Evolutionary conservation across 352 stramenopile species (phyloP), one percentile per base, ranked within the genome.

Genomic region (Aphanomyces cochlioides): DNA sequence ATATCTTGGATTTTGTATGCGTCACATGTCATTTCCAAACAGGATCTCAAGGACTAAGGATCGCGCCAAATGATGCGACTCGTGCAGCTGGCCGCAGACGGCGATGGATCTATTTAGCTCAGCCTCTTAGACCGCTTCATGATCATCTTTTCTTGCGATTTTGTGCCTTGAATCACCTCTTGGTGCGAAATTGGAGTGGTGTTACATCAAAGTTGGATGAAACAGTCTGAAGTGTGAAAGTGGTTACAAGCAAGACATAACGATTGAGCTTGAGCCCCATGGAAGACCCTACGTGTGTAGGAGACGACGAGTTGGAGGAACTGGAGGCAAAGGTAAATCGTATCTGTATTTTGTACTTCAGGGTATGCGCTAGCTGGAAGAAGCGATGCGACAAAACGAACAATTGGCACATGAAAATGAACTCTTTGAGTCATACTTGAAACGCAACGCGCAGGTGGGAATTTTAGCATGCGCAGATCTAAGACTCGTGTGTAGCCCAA

Each of bases 381-480:
- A 96, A 64, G 53, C 96, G 53, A 80, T 81, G 64, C 82, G 85
- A 43, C 83, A 96, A 67, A 95, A 96, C 70, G 92, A 97, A 59
- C 83, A 94, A 48, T 72, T 97, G n/a, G 80, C 81, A 59, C 83
- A 96, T 69, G 91, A 97, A 69, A 97, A 98, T 67, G 89, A 95
- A 71, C 76, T 97, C 47, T 89, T 97, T 12, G 80, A 94, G 75
- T 90, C 87, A 56, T 93, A 96, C 71, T 73, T 93, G 71, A 75
- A 88, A 47, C 83, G 80, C 61, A 89, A 88, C 57, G 77, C 73
- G 12, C 81, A 87, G 28, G 64, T 74, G 1, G 67, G 28, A 28
- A 28, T 28, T 28, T 28, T 28, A 28, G 28, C 28, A 28, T 28
- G 28, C 1, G 0, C 28, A 28, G 28, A 28, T 28, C 28, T 28